phyloP scores from a whole-genome alignment of 306 rosid species.

The Sindora glabra region DNA sequence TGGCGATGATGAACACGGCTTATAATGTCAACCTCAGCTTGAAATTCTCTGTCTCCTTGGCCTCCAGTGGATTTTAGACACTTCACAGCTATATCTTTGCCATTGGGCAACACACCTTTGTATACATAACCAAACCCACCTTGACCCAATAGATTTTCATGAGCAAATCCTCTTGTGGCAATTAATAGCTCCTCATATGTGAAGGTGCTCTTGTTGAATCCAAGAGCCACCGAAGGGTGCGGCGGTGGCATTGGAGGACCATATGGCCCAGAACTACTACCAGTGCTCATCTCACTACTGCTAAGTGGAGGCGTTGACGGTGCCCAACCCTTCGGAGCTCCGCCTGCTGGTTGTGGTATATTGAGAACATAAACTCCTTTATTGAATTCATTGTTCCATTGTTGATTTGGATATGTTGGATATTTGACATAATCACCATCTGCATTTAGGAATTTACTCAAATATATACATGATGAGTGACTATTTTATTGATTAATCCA shows the following conservation, averaged over 20 bases:
- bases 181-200: conserved; percentile 47
- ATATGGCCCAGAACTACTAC: conserved; percentile 46
- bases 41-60: conserved; percentile 73
- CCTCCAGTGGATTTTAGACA: conserved; percentile 57
- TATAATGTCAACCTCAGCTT: conserved; percentile 73
- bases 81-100: conserved; percentile 82
- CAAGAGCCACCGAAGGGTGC: conserved; percentile 60
- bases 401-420: background rate
- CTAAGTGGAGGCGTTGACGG: background rate
- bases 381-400: conserved; percentile 5
- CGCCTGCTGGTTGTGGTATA: conserved; percentile 24
- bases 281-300: conserved; percentile 38
- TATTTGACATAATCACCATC: conserved; percentile 6
- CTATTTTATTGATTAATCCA: no score
- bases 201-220: conserved; percentile 66
- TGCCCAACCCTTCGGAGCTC: conserved; percentile 24
- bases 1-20: conserved; percentile 95
- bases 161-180: conserved; percentile 57
- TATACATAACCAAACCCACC: conserved; percentile 87
- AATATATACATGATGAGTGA: no score
- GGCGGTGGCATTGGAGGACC: conserved; percentile 65
- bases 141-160: conserved; percentile 50
- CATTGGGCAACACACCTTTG: conserved; percentile 77
- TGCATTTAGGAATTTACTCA: background rate
- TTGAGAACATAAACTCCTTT: conserved; percentile 19